These are phyloP conservation scores for Backusella liffmaniae DNA, from an alignment of 192 early-diverging fungal species.

Conservation along the genomic window DNA sequence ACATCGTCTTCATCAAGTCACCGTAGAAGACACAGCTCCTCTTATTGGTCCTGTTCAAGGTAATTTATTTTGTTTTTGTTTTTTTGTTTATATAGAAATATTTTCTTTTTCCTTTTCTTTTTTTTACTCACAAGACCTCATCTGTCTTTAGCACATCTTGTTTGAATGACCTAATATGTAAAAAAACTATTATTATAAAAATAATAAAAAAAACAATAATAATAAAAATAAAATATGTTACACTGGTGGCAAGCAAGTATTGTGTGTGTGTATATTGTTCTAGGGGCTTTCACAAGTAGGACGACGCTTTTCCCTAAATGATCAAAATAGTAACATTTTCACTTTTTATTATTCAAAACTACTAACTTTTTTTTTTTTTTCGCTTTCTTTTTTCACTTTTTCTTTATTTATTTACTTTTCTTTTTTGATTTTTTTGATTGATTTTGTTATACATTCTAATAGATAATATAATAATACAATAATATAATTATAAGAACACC, in stretches of 20 bases:
- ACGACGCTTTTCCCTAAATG: slow-evolving; percentile 12
- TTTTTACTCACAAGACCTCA: slow-evolving; percentile 2
- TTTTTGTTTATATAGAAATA: background rate
- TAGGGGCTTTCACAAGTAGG: background rate
- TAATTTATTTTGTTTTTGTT: background rate
- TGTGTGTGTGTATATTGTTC: slow-evolving; percentile 6
- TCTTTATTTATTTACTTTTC: background rate
- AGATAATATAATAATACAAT: background rate
- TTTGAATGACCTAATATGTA: slow-evolving; percentile 3
- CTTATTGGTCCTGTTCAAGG: slow-evolving; percentile 15
- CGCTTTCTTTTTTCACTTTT: slow-evolving; percentile 1
- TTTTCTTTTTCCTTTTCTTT: background rate
- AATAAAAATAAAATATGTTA: slow-evolving; percentile 13
- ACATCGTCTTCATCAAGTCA: slow-evolving; percentile 19
- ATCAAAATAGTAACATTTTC: slow-evolving; percentile 19
- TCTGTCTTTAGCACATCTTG: slow-evolving; percentile 15
- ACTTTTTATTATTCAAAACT: background rate
- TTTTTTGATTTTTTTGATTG: background rate
- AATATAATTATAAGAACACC: background rate
- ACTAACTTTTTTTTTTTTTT: background rate
- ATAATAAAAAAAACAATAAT: slow-evolving; percentile 15
- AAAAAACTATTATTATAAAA: slow-evolving; percentile 13
- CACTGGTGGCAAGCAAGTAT: slow-evolving; percentile 19
- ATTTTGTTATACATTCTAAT: background rate
- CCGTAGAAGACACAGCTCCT: slow-evolving; percentile 12